phyloP scores from a whole-genome alignment of 257 asterid genomes.

The Fraxinus excelsior region DNA sequence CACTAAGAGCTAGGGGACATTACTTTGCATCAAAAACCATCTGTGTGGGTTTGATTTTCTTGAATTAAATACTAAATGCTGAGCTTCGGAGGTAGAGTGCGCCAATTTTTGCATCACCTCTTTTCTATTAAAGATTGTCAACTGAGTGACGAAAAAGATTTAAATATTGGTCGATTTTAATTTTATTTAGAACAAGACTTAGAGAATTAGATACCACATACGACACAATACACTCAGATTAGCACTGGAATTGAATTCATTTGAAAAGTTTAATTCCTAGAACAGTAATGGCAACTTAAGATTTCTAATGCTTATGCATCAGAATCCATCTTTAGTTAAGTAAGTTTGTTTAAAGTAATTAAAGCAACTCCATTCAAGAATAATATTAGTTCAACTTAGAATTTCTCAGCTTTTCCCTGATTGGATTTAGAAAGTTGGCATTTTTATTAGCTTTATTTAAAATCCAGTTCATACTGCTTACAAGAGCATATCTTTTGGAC shows the following conservation, averaged over 20 bases:
- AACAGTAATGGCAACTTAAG: no score
- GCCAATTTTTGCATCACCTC: background rate
- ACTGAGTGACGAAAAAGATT: no score
- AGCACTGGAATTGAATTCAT: background rate
- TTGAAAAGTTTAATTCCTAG: no score
- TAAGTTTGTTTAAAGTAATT: constrained; percentile 15
- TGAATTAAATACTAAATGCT: background rate
- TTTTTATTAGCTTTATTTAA: background rate
- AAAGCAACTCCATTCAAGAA: constrained; percentile 19
- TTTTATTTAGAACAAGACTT: no score
- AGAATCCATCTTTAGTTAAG: constrained; percentile 31
- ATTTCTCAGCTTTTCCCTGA: constrained; percentile 29
- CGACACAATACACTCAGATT: no score
- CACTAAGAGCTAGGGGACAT: constrained; percentile 26
- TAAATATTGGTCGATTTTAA: no score
- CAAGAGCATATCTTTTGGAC: constrained; percentile 7
- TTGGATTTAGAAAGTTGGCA: constrained; percentile 1
- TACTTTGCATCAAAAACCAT: background rate
- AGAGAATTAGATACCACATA: no score
- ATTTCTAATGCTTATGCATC: constrained; percentile 23
- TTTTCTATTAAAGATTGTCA: no score
- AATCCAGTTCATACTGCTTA: constrained; percentile 30
- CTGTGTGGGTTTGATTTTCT: background rate
- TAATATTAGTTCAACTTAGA: background rate
- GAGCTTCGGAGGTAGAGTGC: background rate